Base-by-base conservation (phyloP, 345 rosid genomes). In the Boechera divaricarpa region DNA sequence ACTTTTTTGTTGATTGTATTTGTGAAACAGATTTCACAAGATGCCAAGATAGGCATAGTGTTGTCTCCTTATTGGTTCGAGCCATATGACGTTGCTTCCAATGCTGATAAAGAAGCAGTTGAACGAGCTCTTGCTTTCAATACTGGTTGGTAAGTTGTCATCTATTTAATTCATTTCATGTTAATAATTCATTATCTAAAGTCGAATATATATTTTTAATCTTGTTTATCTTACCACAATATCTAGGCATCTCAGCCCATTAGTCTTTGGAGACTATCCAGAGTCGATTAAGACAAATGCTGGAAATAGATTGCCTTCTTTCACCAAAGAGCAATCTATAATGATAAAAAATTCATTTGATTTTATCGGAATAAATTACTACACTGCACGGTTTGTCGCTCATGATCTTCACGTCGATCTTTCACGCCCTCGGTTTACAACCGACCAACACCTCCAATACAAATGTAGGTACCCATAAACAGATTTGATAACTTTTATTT, bases 1-100 rank as follows among this genome's bases (percentile, higher is more conserved):
- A 45, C 51, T 15, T 15, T 5, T 60, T 18, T n/a, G 21, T 39
- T 61, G 5, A 45, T 45, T 15, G 3, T 15, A 5, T 21, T 44
- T 47, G 57, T 4, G 4, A 54, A 42, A 57, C 54, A 75, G 77
- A 64, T 72, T 1, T 72, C 77, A 39, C 3, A 72, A 51, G 52
- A 72, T 41, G 81, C 56, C 4, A 65, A 78, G 41, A 78, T 78
- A 48, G 81, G 77, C 11, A 72, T 78, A 38, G 81, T 78, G 41
- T 31, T 78, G 15, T 78, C 81, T 41, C 68, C 77, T 3, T 10
- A 33, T 3, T 78, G 81, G 81, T 54, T 72, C 6, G 81, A 78
- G 33, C 81, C 81, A 49, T 65, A 72, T 65, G 80, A 69, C 21
- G 3, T 60, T 39, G 24, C 10, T 47, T 78, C 81, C 2, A 0